Evolutionary conservation across 768 basidiomycete species (phyloP).

Genomic region (Amanita muscaria): DNA sequence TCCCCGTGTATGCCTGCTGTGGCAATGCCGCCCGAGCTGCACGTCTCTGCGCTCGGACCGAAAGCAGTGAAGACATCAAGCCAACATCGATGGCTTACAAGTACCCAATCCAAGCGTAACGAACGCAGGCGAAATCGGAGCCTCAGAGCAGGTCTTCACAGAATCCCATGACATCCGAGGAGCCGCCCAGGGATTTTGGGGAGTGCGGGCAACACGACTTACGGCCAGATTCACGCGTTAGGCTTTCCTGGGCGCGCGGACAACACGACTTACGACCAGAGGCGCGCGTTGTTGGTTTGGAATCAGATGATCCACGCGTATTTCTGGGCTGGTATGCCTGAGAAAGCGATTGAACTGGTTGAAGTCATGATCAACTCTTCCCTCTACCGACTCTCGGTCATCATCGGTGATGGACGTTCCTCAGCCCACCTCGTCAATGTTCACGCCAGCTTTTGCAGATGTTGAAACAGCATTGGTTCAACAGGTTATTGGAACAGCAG

Average conservation of each 20-base stretch:
- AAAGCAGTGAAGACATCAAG: conserved; percentile 29
- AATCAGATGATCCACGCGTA: conserved; percentile 72
- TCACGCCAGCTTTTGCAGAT: conserved; percentile 52
- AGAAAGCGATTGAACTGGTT: too few species aligned
- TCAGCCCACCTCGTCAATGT: conserved; percentile 59
- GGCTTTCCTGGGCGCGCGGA: too few species aligned
- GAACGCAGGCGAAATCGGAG: too few species aligned
- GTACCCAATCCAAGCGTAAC: too few species aligned
- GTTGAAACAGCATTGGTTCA: conserved; percentile 48
- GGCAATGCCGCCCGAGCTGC: conserved; percentile 52
- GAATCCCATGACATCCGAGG: conserved; percentile 40
- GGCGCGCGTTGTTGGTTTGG: conserved; percentile 36
- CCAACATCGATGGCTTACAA: conserved; percentile 25
- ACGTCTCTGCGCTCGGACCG: conserved; percentile 55
- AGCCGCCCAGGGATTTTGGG: not conserved
- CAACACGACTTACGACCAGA: too few species aligned
- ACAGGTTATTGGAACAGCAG: too few species aligned
- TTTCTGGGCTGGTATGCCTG: conserved; percentile 54
- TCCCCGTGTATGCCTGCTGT: conserved; percentile 54
- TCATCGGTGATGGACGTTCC: too few species aligned
- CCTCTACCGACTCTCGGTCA: too few species aligned
- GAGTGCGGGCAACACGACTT: too few species aligned
- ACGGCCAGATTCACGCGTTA: not conserved
- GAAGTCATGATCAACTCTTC: too few species aligned
- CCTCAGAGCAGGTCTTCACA: conserved; percentile 45